These are phyloP conservation scores for Gaultheria prostrata DNA, from an alignment of 148 eudicot species.

Conservation along the genomic window DNA sequence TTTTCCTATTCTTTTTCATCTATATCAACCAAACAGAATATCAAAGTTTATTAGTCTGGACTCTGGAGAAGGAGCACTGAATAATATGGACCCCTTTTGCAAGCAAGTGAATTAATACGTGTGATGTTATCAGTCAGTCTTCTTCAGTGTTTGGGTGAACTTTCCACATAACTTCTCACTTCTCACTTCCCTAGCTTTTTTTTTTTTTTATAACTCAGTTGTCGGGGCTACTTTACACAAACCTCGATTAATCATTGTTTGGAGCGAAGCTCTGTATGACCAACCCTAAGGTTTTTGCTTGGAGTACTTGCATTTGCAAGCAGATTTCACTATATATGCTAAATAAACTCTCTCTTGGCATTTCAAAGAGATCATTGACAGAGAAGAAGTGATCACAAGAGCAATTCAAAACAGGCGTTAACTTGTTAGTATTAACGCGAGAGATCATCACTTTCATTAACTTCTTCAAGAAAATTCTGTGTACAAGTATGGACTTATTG, in stretches of 20 bases:
- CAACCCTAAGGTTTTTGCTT: too few species aligned
- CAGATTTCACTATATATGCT: neutral
- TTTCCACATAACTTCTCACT: neutral
- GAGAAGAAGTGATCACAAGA: neutral
- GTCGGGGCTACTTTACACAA: too few species aligned
- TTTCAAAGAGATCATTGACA: neutral
- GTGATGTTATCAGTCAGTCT: neutral
- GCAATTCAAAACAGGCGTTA: neutral
- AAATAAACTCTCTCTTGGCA: neutral
- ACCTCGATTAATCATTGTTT: too few species aligned
- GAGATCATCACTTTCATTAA: constrained; percentile 3
- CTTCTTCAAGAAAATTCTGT: constrained; percentile 16
- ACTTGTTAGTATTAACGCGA: constrained; percentile 9
- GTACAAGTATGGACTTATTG: constrained; percentile 22
- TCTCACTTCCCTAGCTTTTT: neutral
- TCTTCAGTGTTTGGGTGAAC: neutral
- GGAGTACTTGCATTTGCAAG: neutral
- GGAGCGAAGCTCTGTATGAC: too few species aligned
- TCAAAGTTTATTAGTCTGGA: too few species aligned
- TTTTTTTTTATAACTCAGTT: too few species aligned
- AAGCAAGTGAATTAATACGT: neutral
- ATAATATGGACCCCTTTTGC: too few species aligned
- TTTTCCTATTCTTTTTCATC: neutral
- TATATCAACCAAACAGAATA: too few species aligned
- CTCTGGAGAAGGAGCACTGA: too few species aligned